Evolutionary conservation across 2,329 filamentous ascomycete genomes (phyloP).

Genomic region (Fusarium sp.): DNA sequence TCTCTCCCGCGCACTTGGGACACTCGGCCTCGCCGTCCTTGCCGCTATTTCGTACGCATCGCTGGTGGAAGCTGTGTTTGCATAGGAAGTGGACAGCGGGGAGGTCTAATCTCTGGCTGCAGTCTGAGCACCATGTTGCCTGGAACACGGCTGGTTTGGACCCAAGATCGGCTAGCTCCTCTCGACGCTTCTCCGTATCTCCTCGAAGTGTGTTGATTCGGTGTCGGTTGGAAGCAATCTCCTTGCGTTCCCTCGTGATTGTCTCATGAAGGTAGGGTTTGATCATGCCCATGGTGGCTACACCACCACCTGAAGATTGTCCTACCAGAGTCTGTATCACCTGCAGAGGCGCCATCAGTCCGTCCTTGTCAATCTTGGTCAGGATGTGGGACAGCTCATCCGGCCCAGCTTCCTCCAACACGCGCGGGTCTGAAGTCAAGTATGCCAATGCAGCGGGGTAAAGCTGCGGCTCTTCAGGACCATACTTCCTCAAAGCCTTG

Average conservation of each 20-base stretch:
- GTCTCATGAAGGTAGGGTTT: conserved; percentile 92
- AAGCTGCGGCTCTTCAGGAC: conserved; percentile 87
- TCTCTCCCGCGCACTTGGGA: conserved; percentile 84
- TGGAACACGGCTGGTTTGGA: conserved; percentile 90
- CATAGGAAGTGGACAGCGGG: conserved; percentile 96
- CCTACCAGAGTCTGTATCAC: conserved; percentile 91
- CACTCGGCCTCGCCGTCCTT: conserved; percentile 80
- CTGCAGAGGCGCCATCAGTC: conserved; percentile 94
- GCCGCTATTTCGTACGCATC: conserved; percentile 73
- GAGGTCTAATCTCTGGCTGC: conserved; percentile 81
- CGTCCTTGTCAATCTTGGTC: conserved; percentile 87
- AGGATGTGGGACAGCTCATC: conserved; percentile 86
- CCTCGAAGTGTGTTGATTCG: conserved; percentile 85
- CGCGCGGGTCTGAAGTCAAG: conserved; percentile 84
- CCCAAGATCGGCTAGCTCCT: conserved; percentile 81
- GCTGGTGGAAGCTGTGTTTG: conserved; percentile 96
- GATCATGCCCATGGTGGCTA: conserved; percentile 97
- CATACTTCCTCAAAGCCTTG: conserved; percentile 90
- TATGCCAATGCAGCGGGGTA: conserved; percentile 95
- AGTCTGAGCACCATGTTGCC: conserved; percentile 87
- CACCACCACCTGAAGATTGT: conserved; percentile 62
- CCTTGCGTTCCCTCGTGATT: conserved; percentile 87
- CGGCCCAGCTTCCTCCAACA: conserved; percentile 85
- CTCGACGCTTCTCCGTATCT: conserved; percentile 83
- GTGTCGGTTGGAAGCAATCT: conserved; percentile 83